Percentiles rank a stretch among this genome's conserved stretches.
Evolutionary conservation across 495 filamentous ascomycete genomes (phyloP).

Genomic region (Penicillium odoratum): DNA sequence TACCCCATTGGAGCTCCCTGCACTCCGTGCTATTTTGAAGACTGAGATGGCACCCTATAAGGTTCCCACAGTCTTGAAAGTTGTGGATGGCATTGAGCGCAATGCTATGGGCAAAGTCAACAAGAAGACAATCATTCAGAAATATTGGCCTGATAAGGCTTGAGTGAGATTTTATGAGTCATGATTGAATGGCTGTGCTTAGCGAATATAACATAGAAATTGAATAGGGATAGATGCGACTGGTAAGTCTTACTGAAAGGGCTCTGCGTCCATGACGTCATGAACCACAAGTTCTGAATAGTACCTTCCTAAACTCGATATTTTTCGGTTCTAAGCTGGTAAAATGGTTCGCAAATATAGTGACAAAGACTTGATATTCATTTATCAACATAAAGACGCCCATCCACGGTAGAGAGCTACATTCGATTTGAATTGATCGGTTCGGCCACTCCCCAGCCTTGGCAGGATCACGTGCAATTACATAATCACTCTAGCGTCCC

Average conservation of each 20-base stretch:
- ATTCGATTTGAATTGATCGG: too few species aligned
- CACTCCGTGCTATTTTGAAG: conserved; percentile 39
- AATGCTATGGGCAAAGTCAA: conserved; percentile 53
- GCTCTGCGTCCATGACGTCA: not conserved
- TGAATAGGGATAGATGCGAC: not conserved
- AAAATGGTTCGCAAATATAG: too few species aligned
- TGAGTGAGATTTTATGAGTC: not conserved
- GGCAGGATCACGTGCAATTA: not conserved
- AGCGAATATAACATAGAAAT: conserved; percentile 1
- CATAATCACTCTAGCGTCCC: not conserved
- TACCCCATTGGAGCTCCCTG: conserved; percentile 33
- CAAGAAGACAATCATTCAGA: conserved; percentile 45
- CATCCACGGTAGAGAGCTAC: too few species aligned
- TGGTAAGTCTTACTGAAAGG: not conserved
- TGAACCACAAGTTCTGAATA: not conserved
- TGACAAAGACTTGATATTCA: too few species aligned
- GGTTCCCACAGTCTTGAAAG: conserved; percentile 45
- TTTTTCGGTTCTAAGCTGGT: too few species aligned
- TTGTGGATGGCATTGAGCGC: conserved; percentile 47
- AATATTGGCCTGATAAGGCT: conserved; percentile 42
- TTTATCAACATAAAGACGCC: too few species aligned
- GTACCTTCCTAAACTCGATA: too few species aligned
- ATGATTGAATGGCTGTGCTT: not conserved
- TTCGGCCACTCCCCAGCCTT: not conserved
- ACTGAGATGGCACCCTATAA: conserved; percentile 50